Conservation (phyloP, 2,329 filamentous ascomycete species). For the Nigrospora sphaerica region DNA sequence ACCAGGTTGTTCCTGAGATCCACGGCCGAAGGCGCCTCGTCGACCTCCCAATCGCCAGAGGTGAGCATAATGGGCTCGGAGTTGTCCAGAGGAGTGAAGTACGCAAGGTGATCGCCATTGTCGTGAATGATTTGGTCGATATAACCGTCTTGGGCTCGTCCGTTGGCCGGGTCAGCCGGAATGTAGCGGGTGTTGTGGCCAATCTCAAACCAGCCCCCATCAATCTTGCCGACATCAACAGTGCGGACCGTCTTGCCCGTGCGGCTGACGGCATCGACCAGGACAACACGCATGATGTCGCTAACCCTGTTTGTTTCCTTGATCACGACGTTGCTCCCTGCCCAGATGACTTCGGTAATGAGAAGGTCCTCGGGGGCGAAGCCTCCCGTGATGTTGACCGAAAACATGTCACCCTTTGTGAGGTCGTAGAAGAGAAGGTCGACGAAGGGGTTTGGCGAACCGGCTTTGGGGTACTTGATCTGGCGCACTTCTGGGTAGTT, state of each 20-base stretch:
- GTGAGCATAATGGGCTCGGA: slow-evolving; percentile 80
- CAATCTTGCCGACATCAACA: slow-evolving; percentile 73
- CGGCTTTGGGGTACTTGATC: slow-evolving; percentile 97
- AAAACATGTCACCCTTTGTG: slow-evolving; percentile 67
- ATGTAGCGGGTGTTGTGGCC: slow-evolving; percentile 80
- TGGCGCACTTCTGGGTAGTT: slow-evolving; percentile 82
- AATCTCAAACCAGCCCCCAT: slow-evolving; percentile 96
- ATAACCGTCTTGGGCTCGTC: slow-evolving; percentile 78
- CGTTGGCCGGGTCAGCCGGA: slow-evolving; percentile 71
- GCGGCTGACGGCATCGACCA: slow-evolving; percentile 71
- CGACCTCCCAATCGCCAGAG: slow-evolving; percentile 86
- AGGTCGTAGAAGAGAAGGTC: slow-evolving; percentile 86
- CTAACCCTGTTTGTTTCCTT: slow-evolving; percentile 93
- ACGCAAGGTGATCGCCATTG: slow-evolving; percentile 84
- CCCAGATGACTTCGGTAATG: slow-evolving; percentile 92
- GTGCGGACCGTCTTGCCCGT: slow-evolving; percentile 73
- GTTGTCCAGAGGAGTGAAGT: slow-evolving; percentile 84
- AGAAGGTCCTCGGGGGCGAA: slow-evolving; percentile 78
- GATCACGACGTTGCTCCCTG: slow-evolving; percentile 74
- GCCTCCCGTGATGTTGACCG: slow-evolving; percentile 67
- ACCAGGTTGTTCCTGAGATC: slow-evolving; percentile 81
- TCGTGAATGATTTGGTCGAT: slow-evolving; percentile 85
- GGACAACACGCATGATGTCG: slow-evolving; percentile 78
- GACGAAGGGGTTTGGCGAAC: slow-evolving; percentile 86
- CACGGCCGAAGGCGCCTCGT: slow-evolving; percentile 73